A percentile compares a stretch with the other conserved stretches of the same genome.
These are phyloP conservation scores for Balansia obtecta DNA, from an alignment of 2,329 filamentous ascomycete species.

Conservation along the genomic window DNA sequence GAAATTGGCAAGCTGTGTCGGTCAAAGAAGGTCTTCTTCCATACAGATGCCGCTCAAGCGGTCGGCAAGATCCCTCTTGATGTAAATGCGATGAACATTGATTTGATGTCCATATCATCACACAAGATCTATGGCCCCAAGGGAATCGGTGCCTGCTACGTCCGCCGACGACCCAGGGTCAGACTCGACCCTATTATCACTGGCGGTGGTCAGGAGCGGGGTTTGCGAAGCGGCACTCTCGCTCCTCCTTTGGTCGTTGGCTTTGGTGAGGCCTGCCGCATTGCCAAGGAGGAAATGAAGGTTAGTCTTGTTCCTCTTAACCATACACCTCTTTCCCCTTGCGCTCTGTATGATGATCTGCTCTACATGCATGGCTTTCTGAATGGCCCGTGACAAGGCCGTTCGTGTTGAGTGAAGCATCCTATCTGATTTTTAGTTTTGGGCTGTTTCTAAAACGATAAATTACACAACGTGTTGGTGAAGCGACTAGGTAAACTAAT, in stretches of 20 bases:
- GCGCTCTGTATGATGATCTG: slow-evolving; percentile 56
- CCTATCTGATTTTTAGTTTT: slow-evolving; percentile 40
- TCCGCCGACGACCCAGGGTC: slow-evolving; percentile 82
- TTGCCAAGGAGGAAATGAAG: slow-evolving; percentile 79
- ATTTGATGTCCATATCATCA: slow-evolving; percentile 96
- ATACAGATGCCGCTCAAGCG: slow-evolving; percentile 90
- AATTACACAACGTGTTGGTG: background rate
- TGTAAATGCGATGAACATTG: slow-evolving; percentile 95
- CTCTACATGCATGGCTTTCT: slow-evolving; percentile 85
- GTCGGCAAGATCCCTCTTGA: slow-evolving; percentile 97
- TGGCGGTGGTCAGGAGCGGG: slow-evolving; percentile 91
- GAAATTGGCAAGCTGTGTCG: slow-evolving; percentile 90
- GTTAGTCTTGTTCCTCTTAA: slow-evolving; percentile 44
- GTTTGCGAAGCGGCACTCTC: slow-evolving; percentile 84
- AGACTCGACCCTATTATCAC: slow-evolving; percentile 92
- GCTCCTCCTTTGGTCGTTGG: slow-evolving; percentile 82
- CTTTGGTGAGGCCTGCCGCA: slow-evolving; percentile 89
- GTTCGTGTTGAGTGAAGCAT: slow-evolving; percentile 52
- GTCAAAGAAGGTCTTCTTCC: slow-evolving; percentile 91
- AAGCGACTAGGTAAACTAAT: slow-evolving; percentile 12
- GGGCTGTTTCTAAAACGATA: background rate
- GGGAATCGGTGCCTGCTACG: slow-evolving; percentile 92
- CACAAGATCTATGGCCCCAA: slow-evolving; percentile 99
- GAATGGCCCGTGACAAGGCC: slow-evolving; percentile 54
- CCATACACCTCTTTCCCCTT: slow-evolving; percentile 5